Percentiles rank a stretch among this genome's conserved stretches.
Conservation (phyloP, 129 eudicot genomes). For the Kitagawia praeruptora region DNA sequence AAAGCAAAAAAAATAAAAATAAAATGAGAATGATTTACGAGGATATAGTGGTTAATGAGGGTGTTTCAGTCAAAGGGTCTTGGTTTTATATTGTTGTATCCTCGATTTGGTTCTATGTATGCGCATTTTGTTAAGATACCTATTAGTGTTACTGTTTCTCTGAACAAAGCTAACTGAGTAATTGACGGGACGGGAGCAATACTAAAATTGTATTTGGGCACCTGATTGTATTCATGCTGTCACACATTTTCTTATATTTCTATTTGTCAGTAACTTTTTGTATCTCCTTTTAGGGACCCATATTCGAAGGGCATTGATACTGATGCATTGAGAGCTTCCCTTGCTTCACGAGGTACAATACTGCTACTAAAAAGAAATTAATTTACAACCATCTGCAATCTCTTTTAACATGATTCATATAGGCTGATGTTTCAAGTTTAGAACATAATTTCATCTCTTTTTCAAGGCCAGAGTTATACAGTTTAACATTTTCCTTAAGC, state of each 20-base stretch:
- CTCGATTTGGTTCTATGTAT: neutral
- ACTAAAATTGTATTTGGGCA: neutral
- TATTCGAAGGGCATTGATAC: slow-evolving; percentile 49
- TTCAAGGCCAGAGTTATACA: neutral
- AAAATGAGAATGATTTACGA: neutral
- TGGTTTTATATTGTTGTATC: neutral
- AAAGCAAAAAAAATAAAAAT: no score
- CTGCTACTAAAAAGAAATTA: neutral
- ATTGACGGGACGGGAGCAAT: no score
- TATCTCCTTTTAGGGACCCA: slow-evolving; percentile 55
- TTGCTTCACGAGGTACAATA: slow-evolving; percentile 49
- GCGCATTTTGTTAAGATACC: neutral
- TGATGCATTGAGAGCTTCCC: slow-evolving; percentile 47
- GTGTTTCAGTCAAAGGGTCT: no score
- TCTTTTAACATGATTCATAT: neutral
- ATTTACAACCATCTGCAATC: neutral
- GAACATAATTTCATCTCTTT: neutral
- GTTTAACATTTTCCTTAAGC: neutral
- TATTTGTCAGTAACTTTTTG: neutral
- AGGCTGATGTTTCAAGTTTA: neutral
- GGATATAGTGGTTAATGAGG: neutral
- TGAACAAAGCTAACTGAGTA: neutral
- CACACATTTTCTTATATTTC: neutral
- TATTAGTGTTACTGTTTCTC: no score
- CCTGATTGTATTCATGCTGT: neutral